Conservation (phyloP, 306 rosid species). For the Prunus dulcis region DNA sequence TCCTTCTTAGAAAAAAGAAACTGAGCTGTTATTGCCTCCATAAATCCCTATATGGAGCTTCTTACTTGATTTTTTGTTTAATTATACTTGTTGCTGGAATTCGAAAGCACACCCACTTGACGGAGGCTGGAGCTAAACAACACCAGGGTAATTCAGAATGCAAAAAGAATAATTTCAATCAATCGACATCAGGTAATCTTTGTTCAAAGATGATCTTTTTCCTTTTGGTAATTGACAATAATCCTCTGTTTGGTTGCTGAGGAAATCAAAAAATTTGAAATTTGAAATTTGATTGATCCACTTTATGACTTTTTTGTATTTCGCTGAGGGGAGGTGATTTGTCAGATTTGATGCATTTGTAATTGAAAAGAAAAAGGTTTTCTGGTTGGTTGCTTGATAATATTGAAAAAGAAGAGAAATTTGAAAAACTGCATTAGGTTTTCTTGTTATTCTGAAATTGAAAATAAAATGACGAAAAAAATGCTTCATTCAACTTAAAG, state of each 20-base stretch:
- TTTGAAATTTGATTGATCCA: neutral
- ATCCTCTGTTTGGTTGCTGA: neutral
- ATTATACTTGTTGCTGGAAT: neutral
- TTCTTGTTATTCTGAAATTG: neutral
- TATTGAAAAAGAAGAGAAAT: too few relatives aligned
- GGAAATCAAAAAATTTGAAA: neutral
- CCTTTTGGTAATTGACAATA: neutral
- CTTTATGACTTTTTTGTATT: neutral
- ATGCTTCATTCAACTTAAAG: neutral
- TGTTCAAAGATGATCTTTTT: neutral
- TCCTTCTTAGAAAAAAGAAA: too few relatives aligned
- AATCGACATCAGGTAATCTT: neutral
- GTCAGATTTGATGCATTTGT: neutral
- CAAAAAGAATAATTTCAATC: neutral
- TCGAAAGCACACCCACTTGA: neutral
- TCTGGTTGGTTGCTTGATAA: neutral
- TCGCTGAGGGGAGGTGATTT: neutral
- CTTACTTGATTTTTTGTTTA: neutral
- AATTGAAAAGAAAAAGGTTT: neutral
- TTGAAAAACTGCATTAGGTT: neutral
- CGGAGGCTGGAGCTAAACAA: neutral
- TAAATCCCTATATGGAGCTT: neutral
- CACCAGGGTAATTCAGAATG: neutral
- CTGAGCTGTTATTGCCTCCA: too few relatives aligned
- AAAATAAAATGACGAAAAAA: too few relatives aligned